Percentiles rank a stretch among this genome's conserved stretches.
phyloP scores from a whole-genome alignment of 352 stramenopile species.

The Globisporangium polare region DNA sequence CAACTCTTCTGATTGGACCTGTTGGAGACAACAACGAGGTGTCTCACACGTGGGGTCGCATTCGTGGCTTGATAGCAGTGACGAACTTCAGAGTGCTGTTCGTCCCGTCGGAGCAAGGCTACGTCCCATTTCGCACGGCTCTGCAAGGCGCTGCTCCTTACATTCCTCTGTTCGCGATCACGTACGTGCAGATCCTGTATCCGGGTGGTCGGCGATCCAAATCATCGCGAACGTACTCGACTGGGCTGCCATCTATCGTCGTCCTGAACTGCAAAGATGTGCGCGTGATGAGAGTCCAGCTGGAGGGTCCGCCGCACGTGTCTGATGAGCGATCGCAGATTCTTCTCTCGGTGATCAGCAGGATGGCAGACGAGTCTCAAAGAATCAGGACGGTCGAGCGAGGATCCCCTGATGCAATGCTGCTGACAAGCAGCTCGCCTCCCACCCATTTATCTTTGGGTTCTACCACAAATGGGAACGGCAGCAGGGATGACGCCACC shows the following conservation, averaged over 20 bases:
- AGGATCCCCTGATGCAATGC: not conserved
- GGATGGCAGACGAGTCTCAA: slow-evolving; percentile 56
- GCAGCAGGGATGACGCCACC: not conserved
- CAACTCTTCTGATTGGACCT: slow-evolving; percentile 58
- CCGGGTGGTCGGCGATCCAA: slow-evolving; percentile 51
- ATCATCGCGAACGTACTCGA: slow-evolving; percentile 45
- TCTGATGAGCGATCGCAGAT: slow-evolving; percentile 50
- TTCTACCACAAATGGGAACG: not conserved
- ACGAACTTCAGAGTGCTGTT: slow-evolving; percentile 84
- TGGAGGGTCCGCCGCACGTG: slow-evolving; percentile 43
- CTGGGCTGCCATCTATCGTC: slow-evolving; percentile 50
- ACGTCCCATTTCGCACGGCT: slow-evolving; percentile 31
- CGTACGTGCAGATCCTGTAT: slow-evolving; percentile 53
- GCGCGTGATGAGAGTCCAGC: slow-evolving; percentile 60
- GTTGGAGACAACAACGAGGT: slow-evolving; percentile 53
- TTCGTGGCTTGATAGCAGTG: slow-evolving; percentile 55
- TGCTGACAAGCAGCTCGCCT: not conserved
- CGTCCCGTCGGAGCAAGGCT: slow-evolving; percentile 47
- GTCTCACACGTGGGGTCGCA: slow-evolving; percentile 55
- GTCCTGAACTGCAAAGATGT: slow-evolving; percentile 80
- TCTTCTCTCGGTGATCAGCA: slow-evolving; percentile 44
- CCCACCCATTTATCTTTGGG: slow-evolving; percentile 10
- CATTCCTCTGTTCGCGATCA: slow-evolving; percentile 74
- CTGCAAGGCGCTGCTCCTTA: slow-evolving; percentile 50
- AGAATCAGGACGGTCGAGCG: slow-evolving; percentile 36